These are phyloP conservation scores for Hygrocybe punicea DNA, from an alignment of 768 basidiomycete genomes.

Conservation along the genomic window DNA sequence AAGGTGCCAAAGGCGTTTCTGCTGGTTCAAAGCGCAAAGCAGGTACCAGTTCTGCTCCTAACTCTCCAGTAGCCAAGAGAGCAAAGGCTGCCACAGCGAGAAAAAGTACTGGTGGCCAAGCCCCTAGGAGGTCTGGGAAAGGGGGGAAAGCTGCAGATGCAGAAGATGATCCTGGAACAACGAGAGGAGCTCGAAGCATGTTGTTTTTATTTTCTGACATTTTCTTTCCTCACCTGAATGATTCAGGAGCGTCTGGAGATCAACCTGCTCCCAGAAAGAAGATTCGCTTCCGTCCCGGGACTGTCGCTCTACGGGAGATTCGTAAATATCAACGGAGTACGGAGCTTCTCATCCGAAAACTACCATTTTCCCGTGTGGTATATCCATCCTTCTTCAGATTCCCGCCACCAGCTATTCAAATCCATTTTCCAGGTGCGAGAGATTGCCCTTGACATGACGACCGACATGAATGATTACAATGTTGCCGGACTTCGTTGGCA, in stretches of 20 bases:
- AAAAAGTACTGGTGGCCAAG: conserved; percentile 75
- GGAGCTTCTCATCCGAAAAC: conserved; percentile 78
- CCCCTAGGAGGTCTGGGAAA: conserved; percentile 35
- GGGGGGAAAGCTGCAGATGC: not conserved
- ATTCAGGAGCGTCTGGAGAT: not conserved
- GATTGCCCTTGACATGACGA: conserved; percentile 87
- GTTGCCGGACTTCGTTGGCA: conserved; percentile 83
- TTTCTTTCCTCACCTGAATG: not conserved
- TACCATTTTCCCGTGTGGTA: conserved; percentile 91
- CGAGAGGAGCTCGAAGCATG: conserved; percentile 3
- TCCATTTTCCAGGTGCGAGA: conserved; percentile 80
- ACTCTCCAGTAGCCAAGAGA: conserved; percentile 51
- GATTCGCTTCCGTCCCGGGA: conserved; percentile 82
- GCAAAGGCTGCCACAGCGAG: conserved; percentile 63
- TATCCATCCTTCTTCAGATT: conserved; percentile 29
- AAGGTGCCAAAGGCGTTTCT: conserved; percentile 44
- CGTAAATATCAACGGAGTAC: conserved; percentile 93
- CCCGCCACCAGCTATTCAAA: not conserved
- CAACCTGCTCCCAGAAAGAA: conserved; percentile 11
- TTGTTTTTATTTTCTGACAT: conserved; percentile 2
- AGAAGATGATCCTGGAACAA: not conserved
- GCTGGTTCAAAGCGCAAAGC: conserved; percentile 48
- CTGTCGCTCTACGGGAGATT: conserved; percentile 86
- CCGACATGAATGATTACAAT: conserved; percentile 62
- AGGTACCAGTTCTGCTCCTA: conserved; percentile 41